Percentiles rank a stretch among this genome's conserved stretches.
phyloP scores from a whole-genome alignment of 352 stramenopile genomes.

The Pythium angustatum region DNA sequence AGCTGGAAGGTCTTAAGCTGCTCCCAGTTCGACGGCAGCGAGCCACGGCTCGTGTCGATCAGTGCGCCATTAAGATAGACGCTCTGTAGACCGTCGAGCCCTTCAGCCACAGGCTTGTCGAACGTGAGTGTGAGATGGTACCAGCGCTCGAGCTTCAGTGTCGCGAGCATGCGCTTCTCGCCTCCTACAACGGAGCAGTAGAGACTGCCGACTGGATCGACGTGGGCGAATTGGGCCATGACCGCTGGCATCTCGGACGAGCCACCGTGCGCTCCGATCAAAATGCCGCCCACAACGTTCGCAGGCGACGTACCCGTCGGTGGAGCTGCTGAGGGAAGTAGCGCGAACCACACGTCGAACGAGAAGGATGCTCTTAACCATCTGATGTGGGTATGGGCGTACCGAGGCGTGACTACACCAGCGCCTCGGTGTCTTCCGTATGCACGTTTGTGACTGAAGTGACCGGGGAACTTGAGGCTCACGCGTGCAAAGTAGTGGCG shows the following conservation, averaged over 20 bases:
- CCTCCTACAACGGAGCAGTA: conserved; percentile 41
- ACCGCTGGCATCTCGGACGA: conserved; percentile 29
- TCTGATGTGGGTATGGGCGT: too few relatives aligned
- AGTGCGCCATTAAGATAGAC: conserved; percentile 61
- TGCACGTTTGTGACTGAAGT: too few relatives aligned
- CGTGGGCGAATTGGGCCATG: conserved; percentile 38
- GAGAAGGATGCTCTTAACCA: too few relatives aligned
- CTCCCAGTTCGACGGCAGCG: conserved; percentile 33
- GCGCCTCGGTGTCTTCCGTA: too few relatives aligned
- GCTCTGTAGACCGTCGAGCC: too few relatives aligned
- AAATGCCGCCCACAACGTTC: not conserved
- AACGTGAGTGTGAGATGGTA: conserved; percentile 66
- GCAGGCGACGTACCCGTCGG: not conserved
- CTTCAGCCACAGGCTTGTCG: too few relatives aligned
- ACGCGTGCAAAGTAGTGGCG: too few relatives aligned
- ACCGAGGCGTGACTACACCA: too few relatives aligned
- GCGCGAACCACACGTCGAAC: too few relatives aligned
- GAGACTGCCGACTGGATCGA: conserved; percentile 35
- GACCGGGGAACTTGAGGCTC: too few relatives aligned
- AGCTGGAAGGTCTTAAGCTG: conserved; percentile 44
- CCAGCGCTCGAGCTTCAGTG: conserved; percentile 36
- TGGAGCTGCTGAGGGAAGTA: too few relatives aligned
- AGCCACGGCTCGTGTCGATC: conserved; percentile 27
- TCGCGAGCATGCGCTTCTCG: not conserved
- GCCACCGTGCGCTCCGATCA: not conserved